Evolutionary conservation across 371 early-diverging fungal genomes (phyloP).

Genomic region (Saksenaea vasiformis): DNA sequence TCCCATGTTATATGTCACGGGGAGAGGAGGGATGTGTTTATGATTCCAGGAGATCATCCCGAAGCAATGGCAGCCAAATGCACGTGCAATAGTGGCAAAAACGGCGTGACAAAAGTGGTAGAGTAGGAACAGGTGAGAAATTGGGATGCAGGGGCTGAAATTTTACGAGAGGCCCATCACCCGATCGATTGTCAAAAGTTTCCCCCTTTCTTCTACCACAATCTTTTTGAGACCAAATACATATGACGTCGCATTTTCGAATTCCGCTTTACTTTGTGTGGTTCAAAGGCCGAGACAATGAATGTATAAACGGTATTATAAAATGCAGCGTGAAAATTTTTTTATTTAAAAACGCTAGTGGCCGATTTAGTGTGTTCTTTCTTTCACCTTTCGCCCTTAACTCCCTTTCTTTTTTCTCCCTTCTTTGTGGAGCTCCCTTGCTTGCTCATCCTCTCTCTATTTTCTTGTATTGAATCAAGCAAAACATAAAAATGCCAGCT

Average conservation of each 20-base stretch:
- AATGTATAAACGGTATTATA: not conserved
- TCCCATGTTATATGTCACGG: too few species aligned
- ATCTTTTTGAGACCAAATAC: not conserved
- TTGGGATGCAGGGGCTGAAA: too few species aligned
- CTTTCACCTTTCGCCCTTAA: slow-evolving; percentile 2
- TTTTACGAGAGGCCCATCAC: too few species aligned
- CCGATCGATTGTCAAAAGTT: too few species aligned
- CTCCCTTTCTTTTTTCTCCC: slow-evolving; percentile 3
- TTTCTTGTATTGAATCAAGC: not conserved
- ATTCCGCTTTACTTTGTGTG: not conserved
- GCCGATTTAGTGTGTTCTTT: not conserved
- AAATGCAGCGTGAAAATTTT: not conserved
- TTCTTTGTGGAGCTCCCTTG: slow-evolving; percentile 8
- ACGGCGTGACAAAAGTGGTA: too few species aligned
- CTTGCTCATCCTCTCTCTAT: slow-evolving; percentile 9
- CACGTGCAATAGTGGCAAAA: too few species aligned
- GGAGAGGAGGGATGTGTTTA: too few species aligned
- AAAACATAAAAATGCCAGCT: slow-evolving; percentile 40
- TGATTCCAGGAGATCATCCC: too few species aligned
- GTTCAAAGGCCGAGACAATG: not conserved
- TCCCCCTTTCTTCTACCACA: not conserved
- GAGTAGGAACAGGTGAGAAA: too few species aligned
- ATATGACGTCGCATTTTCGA: not conserved
- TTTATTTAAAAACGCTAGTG: not conserved
- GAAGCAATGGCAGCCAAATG: too few species aligned